Conservation (phyloP, 2,329 filamentous ascomycete genomes). For the Clonostachys rosea region DNA sequence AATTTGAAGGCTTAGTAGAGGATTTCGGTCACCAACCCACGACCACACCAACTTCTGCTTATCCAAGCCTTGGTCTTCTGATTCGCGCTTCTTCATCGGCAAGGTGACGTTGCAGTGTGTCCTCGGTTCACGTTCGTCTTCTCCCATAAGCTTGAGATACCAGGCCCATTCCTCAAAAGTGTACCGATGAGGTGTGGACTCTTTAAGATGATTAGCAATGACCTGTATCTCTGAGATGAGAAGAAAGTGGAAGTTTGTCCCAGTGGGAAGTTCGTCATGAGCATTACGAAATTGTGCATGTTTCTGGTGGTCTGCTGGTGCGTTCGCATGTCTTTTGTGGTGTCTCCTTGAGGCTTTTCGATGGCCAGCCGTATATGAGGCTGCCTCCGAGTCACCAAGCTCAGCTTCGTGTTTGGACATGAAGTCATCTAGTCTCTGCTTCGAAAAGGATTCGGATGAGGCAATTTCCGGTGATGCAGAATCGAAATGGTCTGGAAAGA, state of each 20-base stretch:
- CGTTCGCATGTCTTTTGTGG: too few species aligned
- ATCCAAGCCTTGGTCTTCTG: neutral
- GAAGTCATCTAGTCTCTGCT: neutral
- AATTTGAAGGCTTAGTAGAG: constrained; percentile 62
- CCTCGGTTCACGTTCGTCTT: constrained; percentile 48
- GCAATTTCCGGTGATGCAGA: neutral
- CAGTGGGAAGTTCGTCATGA: constrained; percentile 29
- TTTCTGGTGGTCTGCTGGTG: constrained; percentile 9
- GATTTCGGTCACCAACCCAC: constrained; percentile 67
- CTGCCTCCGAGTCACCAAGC: neutral
- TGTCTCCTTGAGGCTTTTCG: too few species aligned
- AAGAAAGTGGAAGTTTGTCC: constrained; percentile 53
- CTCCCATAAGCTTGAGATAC: constrained; percentile 73
- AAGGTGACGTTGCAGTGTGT: constrained; percentile 35
- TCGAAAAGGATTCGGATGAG: too few species aligned
- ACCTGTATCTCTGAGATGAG: constrained; percentile 69
- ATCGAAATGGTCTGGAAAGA: constrained; percentile 21
- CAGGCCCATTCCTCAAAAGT: constrained; percentile 83
- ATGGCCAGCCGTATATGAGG: too few species aligned
- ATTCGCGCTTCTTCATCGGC: constrained; percentile 3
- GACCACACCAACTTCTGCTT: constrained; percentile 49
- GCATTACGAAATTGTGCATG: constrained; percentile 20
- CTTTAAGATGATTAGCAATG: constrained; percentile 58
- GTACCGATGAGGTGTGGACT: constrained; percentile 59
- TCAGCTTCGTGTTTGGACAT: neutral